These are phyloP conservation scores for Yarrowia porcina DNA, from an alignment of 805 yeast species.

Conservation along the genomic window DNA sequence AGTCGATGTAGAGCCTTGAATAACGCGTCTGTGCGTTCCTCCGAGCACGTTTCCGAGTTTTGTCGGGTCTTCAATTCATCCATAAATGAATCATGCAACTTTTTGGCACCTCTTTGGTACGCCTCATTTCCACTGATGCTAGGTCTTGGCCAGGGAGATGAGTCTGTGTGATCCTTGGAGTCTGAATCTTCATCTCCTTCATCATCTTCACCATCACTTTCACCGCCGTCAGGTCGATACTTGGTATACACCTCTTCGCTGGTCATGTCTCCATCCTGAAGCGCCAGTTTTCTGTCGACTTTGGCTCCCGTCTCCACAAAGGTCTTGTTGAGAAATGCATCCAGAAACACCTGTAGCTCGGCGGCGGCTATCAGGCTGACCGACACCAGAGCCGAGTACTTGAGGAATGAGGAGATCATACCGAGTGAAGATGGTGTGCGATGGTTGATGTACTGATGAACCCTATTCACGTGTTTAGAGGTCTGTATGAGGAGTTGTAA, in stretches of 20 bases:
- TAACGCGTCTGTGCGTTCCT: constrained; percentile 3
- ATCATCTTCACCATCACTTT: neutral
- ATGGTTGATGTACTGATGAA: neutral
- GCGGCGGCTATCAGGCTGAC: neutral
- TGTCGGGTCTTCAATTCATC: constrained; percentile 1
- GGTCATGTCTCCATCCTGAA: neutral
- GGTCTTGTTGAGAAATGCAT: neutral
- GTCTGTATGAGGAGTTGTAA: neutral
- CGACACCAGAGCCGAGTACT: constrained; percentile 13
- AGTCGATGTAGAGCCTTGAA: neutral
- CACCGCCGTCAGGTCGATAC: neutral
- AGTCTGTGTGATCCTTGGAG: neutral
- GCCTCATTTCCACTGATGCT: neutral
- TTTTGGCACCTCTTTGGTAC: constrained; percentile 1
- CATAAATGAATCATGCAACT: constrained; percentile 17
- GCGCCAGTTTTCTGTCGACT: neutral
- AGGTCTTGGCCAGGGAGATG: neutral
- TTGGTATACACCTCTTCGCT: constrained; percentile 1
- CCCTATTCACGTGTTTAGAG: neutral
- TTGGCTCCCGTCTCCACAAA: neutral
- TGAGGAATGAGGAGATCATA: constrained; percentile 13
- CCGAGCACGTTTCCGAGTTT: neutral
- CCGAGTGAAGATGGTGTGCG: neutral
- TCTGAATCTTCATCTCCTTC: neutral
- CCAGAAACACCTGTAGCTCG: constrained; percentile 4